Base-by-base conservation (phyloP, 306 rosid species). In the Prunus mongolica region DNA sequence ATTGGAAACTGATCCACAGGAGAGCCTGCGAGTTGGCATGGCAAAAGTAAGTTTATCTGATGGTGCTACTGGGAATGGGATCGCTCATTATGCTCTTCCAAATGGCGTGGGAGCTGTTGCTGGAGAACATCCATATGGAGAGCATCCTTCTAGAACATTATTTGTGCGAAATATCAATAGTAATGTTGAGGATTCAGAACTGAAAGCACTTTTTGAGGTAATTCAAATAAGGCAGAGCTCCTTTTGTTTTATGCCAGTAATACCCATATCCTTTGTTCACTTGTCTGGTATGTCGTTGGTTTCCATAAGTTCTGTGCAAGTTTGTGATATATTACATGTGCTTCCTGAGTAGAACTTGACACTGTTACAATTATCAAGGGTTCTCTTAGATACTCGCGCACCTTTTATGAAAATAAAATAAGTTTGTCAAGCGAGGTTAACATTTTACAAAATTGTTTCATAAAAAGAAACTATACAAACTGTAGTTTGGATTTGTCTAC, bases 71-170 rank as follows among this genome's bases (percentile, higher is more conserved):
- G 87, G 89, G 67, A 89, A 86, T 65, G 93, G 88, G 63, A 64
- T 90, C 79, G 76, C 88, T 64, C 84, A 80, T 28, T 87, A 61
- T 76, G 81, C 92, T 72, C 47, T 85, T 80, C 67, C 96, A 68
- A 93, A 93, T 80, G 94, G 94, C 12, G 87, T 78, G 47, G 97
- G 88, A 82, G 44, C 91, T 72, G 91, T 90, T 93, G 93, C 94
- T 22, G 97, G 97, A 68, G 97, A 93, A 85, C 97, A 93, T 86
- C 97, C 96, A 27, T 93, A 89, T 79, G 97, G 97, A 18, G 96
- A 93, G 86, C 97, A 90, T 90, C 97, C 97, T 82, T 93, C 97
- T 50, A 91, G 97, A 82, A 93, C 97, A 61, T 81, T 93, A 72
- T 93, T 93, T 84, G 97, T 93, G 80, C 91, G 97, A 30, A 93